These are phyloP conservation scores for Cardiospermum halicacabum DNA, from an alignment of 345 rosid species.

Conservation along the genomic window DNA sequence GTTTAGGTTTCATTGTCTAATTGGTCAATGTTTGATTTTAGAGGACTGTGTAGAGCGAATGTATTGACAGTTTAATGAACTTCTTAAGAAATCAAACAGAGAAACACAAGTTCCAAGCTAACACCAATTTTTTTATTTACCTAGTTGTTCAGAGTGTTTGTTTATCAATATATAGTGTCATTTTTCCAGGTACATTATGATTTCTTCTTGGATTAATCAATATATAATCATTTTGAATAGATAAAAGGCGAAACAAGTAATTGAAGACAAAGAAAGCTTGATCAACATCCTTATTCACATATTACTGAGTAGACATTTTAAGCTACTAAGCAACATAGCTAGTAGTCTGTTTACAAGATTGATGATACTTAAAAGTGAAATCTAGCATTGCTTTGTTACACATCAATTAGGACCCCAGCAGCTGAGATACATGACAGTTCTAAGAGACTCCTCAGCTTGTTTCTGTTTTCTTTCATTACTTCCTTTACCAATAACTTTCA, in stretches of 20 bases:
- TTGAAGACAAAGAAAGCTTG: background rate
- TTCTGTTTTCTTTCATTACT: slow-evolving; percentile 16
- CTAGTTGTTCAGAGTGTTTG: too few relatives aligned
- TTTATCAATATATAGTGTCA: too few relatives aligned
- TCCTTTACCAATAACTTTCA: slow-evolving; percentile 1
- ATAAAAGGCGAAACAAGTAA: background rate
- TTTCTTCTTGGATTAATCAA: too few relatives aligned
- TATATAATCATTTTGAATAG: background rate
- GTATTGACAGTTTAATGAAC: background rate
- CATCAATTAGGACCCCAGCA: slow-evolving; percentile 36
- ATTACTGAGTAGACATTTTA: background rate
- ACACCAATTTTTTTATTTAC: too few relatives aligned
- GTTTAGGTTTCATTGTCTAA: background rate
- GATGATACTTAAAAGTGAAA: background rate
- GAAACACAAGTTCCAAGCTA: background rate
- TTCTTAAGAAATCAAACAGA: background rate
- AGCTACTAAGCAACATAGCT: background rate
- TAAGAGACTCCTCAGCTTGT: slow-evolving; percentile 37
- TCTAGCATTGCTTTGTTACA: background rate
- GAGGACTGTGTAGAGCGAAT: background rate
- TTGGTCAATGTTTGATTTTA: background rate
- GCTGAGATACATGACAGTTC: slow-evolving; percentile 43
- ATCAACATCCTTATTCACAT: background rate
- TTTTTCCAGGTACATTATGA: too few relatives aligned
- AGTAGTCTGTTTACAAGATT: background rate